Percentiles rank a stretch among this genome's conserved stretches.
Evolutionary conservation across 164 flowering plant species (phyloP).

Genomic region (grape (Vitis vinifera)): DNA sequence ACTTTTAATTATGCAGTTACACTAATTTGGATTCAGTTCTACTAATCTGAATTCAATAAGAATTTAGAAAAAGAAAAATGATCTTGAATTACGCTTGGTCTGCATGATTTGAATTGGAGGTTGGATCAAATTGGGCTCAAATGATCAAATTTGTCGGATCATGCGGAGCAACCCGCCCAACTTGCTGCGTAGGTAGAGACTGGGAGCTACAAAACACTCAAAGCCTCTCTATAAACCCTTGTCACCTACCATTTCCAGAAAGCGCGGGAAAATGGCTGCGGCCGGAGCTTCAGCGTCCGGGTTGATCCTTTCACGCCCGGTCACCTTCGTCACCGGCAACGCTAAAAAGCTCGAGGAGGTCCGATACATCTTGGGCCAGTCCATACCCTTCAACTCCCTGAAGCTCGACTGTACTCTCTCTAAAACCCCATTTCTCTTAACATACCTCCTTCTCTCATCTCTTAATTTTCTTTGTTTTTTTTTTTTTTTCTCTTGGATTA

Average conservation of each 20-base stretch:
- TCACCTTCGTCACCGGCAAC: constrained; percentile 95
- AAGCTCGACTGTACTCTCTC: constrained; percentile 69
- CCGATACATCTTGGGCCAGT: constrained; percentile 71
- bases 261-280: constrained; percentile 21
- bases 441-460: background rate
- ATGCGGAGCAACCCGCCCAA: too few relatives aligned
- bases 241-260: background rate
- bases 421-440: background rate
- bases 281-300: constrained; percentile 16
- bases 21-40: too few relatives aligned
- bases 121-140: too few relatives aligned
- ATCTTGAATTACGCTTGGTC: too few relatives aligned
- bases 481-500: background rate
- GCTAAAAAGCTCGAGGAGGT: constrained; percentile 96
- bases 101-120: too few relatives aligned
- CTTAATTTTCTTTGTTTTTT: background rate
- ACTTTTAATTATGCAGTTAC: too few relatives aligned
- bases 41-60: too few relatives aligned
- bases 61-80: too few relatives aligned
- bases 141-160: too few relatives aligned
- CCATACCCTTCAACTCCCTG: constrained; percentile 88
- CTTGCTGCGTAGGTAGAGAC: too few relatives aligned
- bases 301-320: constrained; percentile 57
- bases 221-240: too few relatives aligned
- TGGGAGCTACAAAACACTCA: too few relatives aligned